Evolutionary conservation across 345 rosid species (phyloP), one percentile per base, ranked within the genome.

Genomic region (Aquilaria malaccensis): DNA sequence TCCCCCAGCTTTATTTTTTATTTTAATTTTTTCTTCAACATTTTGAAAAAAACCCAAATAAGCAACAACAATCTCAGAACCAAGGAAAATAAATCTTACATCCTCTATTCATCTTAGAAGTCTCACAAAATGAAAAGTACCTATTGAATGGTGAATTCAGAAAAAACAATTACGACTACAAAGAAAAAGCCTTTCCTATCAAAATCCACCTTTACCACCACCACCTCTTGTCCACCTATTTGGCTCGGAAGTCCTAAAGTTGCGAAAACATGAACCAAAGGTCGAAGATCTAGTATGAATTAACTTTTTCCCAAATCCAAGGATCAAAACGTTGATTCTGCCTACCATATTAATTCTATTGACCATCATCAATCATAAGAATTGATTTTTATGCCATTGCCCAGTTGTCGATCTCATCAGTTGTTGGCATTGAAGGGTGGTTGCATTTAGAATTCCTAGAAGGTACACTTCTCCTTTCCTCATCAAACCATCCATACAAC

Each of bases 371-470:
- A 9, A 76, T 69, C 0, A 84, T 72, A 1, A 88, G 83, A 22
- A 78, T 63, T 0, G 80, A 0, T 53, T 83, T 90, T 76, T 94
- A 90, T 15, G 58, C 70, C 77, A 61, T 74, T 49, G 93, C 86
- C 99, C 97, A 94, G 48, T 88, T 90, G 74, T 88, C 95, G 58
- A 59, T 84, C 74, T 85, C 96, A 64, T 94, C 97, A 22, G 22
- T 0, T 22, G 0, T 22, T 22, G 6, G 96, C 96, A 14, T 97
- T 77, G 63, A 97, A 90, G 0, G 79, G 79, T 81, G 97, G 59
- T 83, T 95, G 54, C 77, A 80, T 62, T 88, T 92, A 57, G 92
- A 79, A 84, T 66, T 85, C 90, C 96, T 90, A 74, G 92, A 64
- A 55, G 82, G 64, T 1, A 74, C 73, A 3, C 88, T 95, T 10